Percentiles rank a stretch among this genome's conserved stretches.
Evolutionary conservation across 495 filamentous ascomycete genomes (phyloP).

Genomic region (Letharia columbiana): DNA sequence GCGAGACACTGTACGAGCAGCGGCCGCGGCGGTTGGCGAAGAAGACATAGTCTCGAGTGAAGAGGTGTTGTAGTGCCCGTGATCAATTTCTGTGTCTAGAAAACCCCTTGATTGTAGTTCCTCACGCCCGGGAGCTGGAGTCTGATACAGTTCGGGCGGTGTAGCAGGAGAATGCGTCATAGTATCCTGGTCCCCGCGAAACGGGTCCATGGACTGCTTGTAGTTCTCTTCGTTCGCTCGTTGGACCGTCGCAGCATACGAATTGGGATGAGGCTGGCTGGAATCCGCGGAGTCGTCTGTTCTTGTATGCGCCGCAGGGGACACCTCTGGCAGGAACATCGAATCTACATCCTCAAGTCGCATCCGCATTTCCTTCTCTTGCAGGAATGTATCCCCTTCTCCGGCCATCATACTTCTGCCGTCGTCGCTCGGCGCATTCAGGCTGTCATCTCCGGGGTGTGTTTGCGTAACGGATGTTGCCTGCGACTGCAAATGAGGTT

Average conservation of each 20-base stretch:
- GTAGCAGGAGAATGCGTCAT: constrained; percentile 33
- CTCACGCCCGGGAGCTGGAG: constrained; percentile 34
- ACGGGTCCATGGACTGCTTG: background rate
- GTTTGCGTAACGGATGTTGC: background rate
- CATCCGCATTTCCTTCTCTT: constrained; percentile 58
- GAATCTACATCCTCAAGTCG: constrained; percentile 83
- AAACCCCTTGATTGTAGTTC: constrained; percentile 25
- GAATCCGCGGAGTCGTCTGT: constrained; percentile 59
- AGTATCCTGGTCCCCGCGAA: constrained; percentile 10
- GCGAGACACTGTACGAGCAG: constrained; percentile 48
- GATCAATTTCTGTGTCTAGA: constrained; percentile 27
- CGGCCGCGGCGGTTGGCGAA: constrained; percentile 58
- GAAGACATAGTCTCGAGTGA: constrained; percentile 54
- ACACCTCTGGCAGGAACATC: constrained; percentile 59
- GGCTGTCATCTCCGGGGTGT: constrained; percentile 19
- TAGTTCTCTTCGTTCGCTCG: background rate
- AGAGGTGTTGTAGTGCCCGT: constrained; percentile 39
- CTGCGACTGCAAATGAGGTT: constrained; percentile 1
- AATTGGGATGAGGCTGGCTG: constrained; percentile 22
- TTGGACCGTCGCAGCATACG: background rate
- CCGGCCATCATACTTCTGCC: constrained; percentile 30
- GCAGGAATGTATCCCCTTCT: constrained; percentile 44
- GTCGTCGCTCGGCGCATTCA: constrained; percentile 31
- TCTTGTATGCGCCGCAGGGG: constrained; percentile 29
- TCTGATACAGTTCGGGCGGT: constrained; percentile 40